Percentiles rank a stretch among this genome's conserved stretches.
These are phyloP conservation scores for Pisolithus orientalis DNA, from an alignment of 768 basidiomycete genomes.

Conservation along the genomic window DNA sequence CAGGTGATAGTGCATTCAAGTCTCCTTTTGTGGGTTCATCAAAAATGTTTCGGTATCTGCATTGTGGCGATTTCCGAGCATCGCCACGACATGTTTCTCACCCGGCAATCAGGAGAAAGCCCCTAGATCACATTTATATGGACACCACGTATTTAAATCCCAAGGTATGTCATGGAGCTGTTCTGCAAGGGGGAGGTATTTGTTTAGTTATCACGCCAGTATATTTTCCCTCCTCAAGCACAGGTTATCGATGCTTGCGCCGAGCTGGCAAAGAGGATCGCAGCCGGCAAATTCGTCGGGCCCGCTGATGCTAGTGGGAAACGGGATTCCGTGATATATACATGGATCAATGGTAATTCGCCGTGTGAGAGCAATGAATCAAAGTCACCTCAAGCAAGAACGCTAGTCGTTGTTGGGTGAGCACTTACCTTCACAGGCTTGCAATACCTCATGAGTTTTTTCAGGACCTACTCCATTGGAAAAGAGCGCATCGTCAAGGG, in stretches of 20 bases:
- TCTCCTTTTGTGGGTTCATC: conserved; percentile 66
- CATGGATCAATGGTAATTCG: conserved; percentile 40
- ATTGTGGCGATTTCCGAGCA: conserved; percentile 93
- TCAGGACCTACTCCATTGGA: conserved; percentile 91
- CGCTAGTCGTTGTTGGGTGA: conserved; percentile 71
- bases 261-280: conserved; percentile 61
- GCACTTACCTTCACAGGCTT: conserved; percentile 7
- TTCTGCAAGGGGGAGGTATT: not conserved
- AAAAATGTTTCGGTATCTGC: conserved; percentile 78
- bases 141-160: conserved; percentile 96
- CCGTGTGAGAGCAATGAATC: conserved; percentile 23
- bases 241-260: conserved; percentile 91
- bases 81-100: conserved; percentile 85
- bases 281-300: conserved; percentile 33
- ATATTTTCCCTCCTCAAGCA: conserved; percentile 94
- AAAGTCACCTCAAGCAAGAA: conserved; percentile 33
- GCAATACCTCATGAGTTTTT: conserved; percentile 1
- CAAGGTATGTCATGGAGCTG: conserved; percentile 39
- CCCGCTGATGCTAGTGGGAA: conserved; percentile 17
- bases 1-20: conserved; percentile 76
- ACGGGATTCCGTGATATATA: conserved; percentile 37
- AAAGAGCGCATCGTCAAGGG: conserved; percentile 98
- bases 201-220: conserved; percentile 37
- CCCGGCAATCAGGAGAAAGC: conserved; percentile 74
- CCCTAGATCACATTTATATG: conserved; percentile 83